Evolutionary conservation across 371 early-diverging fungal species (phyloP).

Genomic region (Mucor ambiguus): DNA sequence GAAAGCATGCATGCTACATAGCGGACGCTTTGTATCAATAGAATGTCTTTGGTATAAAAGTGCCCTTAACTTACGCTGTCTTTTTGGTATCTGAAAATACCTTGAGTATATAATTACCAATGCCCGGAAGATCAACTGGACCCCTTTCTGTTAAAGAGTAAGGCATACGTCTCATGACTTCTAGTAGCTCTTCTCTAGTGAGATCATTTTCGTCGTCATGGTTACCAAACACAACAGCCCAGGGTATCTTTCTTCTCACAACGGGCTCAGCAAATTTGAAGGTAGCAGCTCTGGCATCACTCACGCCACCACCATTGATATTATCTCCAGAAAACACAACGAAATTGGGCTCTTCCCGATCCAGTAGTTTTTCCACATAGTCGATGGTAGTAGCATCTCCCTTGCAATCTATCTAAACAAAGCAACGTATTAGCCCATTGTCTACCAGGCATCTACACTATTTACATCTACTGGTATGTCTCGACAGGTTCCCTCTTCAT

Average conservation of each 20-base stretch:
- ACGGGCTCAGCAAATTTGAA: slow-evolving; percentile 54
- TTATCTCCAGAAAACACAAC: slow-evolving; percentile 64
- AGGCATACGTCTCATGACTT: slow-evolving; percentile 47
- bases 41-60: background rate
- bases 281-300: slow-evolving; percentile 46
- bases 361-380: slow-evolving; percentile 46
- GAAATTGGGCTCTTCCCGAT: slow-evolving; percentile 53
- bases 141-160: slow-evolving; percentile 50
- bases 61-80: slow-evolving; percentile 30
- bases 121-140: slow-evolving; percentile 48
- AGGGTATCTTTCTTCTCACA: slow-evolving; percentile 50
- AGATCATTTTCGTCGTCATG: slow-evolving; percentile 59
- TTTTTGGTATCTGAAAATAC: slow-evolving; percentile 27
- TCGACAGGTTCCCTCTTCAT: slow-evolving; percentile 47
- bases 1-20: slow-evolving; percentile 33
- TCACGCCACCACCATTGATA: slow-evolving; percentile 46
- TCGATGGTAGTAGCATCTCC: slow-evolving; percentile 52
- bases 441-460: background rate
- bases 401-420: slow-evolving; percentile 40
- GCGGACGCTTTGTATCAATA: background rate
- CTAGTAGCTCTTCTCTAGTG: slow-evolving; percentile 52
- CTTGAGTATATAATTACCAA: slow-evolving; percentile 50
- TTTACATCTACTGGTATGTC: slow-evolving; percentile 43
- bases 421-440: background rate
- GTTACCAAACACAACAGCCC: slow-evolving; percentile 61